phyloP scores from a whole-genome alignment of 2,329 filamentous ascomycete species.

The Sordariomycetes sp. region DNA sequence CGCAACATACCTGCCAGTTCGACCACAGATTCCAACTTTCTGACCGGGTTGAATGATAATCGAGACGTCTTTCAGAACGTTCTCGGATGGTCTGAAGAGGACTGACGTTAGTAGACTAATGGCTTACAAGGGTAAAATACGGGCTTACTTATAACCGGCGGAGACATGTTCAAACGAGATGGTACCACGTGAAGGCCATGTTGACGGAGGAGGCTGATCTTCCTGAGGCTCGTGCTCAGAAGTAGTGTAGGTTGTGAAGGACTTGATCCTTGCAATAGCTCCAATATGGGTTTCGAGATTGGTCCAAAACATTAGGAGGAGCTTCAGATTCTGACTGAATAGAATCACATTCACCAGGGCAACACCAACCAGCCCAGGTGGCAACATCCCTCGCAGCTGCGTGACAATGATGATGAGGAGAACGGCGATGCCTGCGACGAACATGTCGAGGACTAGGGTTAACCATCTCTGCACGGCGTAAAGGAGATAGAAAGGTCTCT shows the following conservation, averaged over 20 bases:
- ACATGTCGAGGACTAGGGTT: constrained; percentile 34
- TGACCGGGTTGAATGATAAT: constrained; percentile 16
- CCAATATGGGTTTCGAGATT: constrained; percentile 18
- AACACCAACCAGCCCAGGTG: constrained; percentile 19
- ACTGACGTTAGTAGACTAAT: constrained; percentile 46
- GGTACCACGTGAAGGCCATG: constrained; percentile 76
- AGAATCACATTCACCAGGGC: constrained; percentile 16
- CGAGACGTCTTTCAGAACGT: constrained; percentile 11
- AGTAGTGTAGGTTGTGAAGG: constrained; percentile 8
- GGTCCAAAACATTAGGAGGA: constrained; percentile 19
- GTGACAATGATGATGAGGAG: constrained; percentile 35
- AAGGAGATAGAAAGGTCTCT: constrained; percentile 39
- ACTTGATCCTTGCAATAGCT: constrained; percentile 15
- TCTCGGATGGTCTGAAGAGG: neutral
- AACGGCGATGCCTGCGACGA: constrained; percentile 35
- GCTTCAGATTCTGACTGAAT: constrained; percentile 11
- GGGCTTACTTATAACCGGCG: constrained; percentile 5
- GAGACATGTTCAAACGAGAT: constrained; percentile 64
- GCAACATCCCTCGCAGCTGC: constrained; percentile 10
- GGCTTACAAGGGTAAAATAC: constrained; percentile 18
- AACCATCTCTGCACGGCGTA: constrained; percentile 40
- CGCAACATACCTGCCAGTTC: constrained; percentile 26
- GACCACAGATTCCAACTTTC: constrained; percentile 38
- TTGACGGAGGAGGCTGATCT: constrained; percentile 50
- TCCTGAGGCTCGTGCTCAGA: constrained; percentile 8